Evolutionary conservation across 129 eudicot genomes (phyloP).

Genomic region (Flaveria trinervia): DNA sequence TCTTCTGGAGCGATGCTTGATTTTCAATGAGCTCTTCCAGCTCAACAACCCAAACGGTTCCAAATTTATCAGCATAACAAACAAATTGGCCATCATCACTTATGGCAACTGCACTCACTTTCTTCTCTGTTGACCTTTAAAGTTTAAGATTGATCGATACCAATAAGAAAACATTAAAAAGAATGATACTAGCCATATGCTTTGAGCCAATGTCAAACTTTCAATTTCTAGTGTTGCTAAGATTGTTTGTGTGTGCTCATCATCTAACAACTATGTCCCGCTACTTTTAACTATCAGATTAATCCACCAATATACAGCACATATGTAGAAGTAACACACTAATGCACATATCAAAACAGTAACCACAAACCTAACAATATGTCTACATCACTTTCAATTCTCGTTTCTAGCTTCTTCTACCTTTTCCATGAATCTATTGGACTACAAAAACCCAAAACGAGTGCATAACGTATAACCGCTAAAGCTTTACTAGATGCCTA

Average conservation of each 20-base stretch:
- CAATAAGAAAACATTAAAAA: not conserved
- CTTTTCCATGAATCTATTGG: not conserved
- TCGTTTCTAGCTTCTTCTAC: slow-evolving; percentile 3
- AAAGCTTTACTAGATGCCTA: not conserved
- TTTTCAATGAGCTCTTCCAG: slow-evolving; percentile 44
- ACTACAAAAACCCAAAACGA: not conserved
- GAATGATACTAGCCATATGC: not conserved
- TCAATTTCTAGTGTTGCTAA: not conserved
- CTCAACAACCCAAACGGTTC: slow-evolving; percentile 79
- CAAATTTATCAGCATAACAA: slow-evolving; percentile 94
- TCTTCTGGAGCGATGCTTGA: slow-evolving; percentile 44
- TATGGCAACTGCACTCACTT: slow-evolving; percentile 91
- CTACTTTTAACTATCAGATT: slow-evolving; percentile 8
- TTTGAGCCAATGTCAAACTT: not conserved
- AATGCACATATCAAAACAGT: not conserved
- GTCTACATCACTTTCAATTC: not conserved
- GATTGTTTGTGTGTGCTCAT: not conserved
- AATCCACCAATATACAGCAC: not conserved
- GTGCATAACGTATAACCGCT: not conserved
- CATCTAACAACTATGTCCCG: not conserved
- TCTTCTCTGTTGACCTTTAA: slow-evolving; percentile 80
- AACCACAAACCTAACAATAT: not conserved
- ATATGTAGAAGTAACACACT: not conserved
- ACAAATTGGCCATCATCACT: slow-evolving; percentile 68
- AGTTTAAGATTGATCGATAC: slow-evolving; percentile 6